These are phyloP conservation scores for Ophioceras dolichostomum DNA, from an alignment of 2,329 filamentous ascomycete genomes.

Conservation along the genomic window DNA sequence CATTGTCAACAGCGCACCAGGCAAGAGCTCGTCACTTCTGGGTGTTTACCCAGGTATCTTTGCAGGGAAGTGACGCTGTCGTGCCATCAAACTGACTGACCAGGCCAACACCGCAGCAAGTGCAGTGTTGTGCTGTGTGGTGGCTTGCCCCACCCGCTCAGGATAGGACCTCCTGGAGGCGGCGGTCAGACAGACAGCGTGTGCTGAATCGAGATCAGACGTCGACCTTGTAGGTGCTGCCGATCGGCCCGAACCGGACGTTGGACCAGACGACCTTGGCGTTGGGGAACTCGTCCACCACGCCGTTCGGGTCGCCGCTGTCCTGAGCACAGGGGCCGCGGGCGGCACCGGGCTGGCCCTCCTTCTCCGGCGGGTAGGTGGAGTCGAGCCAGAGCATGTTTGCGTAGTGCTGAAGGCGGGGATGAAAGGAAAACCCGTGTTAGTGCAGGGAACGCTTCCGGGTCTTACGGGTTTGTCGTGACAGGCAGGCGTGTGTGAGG, in stretches of 20 bases:
- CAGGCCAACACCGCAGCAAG: no score
- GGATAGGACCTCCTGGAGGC: no score
- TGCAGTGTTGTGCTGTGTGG: no score
- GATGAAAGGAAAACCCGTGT: neutral
- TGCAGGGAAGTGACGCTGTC: no score
- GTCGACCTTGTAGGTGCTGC: slow-evolving; percentile 22
- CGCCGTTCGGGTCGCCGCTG: slow-evolving; percentile 24
- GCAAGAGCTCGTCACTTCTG: no score
- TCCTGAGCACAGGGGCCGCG: slow-evolving; percentile 28
- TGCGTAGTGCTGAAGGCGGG: slow-evolving; percentile 29
- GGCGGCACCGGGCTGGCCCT: slow-evolving; percentile 22
- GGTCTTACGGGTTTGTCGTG: neutral
- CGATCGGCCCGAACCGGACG: slow-evolving; percentile 33
- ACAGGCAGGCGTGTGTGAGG: neutral
- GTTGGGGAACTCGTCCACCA: slow-evolving; percentile 21
- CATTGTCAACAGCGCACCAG: no score
- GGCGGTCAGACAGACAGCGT: no score
- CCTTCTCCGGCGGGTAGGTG: slow-evolving; percentile 32
- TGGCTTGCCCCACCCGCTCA: no score
- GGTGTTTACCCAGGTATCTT: no score
- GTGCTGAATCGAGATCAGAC: no score
- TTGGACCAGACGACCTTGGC: slow-evolving; percentile 31
- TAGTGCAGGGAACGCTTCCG: no score
- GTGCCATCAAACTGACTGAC: no score
- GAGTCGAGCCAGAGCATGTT: slow-evolving; percentile 53